A percentile compares a stretch with the other conserved stretches of the same genome.
phyloP scores from a whole-genome alignment of 2,329 filamentous ascomycete genomes.

The Teratosphaeria destructans region DNA sequence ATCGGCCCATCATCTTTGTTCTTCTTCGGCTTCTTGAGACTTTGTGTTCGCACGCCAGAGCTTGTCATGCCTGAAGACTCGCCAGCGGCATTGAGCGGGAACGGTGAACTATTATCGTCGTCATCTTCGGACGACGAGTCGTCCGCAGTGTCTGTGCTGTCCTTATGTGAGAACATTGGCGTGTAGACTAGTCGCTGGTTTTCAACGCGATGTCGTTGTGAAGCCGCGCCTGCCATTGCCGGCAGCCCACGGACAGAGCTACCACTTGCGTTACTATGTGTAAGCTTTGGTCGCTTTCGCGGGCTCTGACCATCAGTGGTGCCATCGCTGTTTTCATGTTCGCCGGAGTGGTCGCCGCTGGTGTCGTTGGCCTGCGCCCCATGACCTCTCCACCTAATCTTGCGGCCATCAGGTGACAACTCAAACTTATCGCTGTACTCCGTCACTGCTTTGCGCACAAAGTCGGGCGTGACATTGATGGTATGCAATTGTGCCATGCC shows the following conservation, averaged over 20 bases:
- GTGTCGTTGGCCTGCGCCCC: constrained; percentile 9
- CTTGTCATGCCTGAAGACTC: constrained; percentile 35
- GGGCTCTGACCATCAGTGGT: constrained; percentile 11
- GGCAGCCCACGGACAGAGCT: background rate
- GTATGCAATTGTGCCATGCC: constrained; percentile 80
- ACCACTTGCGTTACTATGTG: constrained; percentile 9
- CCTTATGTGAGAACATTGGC: constrained; percentile 39
- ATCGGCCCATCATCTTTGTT: constrained; percentile 60
- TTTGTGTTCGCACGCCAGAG: constrained; percentile 37
- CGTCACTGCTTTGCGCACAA: constrained; percentile 60
- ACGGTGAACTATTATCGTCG: constrained; percentile 23
- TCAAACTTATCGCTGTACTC: constrained; percentile 67
- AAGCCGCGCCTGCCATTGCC: constrained; percentile 1
- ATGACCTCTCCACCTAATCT: constrained; percentile 67
- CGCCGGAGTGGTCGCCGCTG: constrained; percentile 9
- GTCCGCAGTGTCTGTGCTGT: constrained; percentile 30
- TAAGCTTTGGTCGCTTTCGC: constrained; percentile 20
- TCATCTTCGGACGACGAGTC: constrained; percentile 25
- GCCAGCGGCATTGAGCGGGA: constrained; percentile 15
- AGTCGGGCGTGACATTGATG: constrained; percentile 68
- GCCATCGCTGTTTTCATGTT: background rate
- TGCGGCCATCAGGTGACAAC: constrained; percentile 64
- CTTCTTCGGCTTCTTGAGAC: constrained; percentile 30
- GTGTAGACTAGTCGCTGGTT: constrained; percentile 33
- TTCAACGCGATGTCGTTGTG: constrained; percentile 9